These are phyloP conservation scores for Mangifera indica DNA, from an alignment of 345 rosid species.

Conservation along the genomic window DNA sequence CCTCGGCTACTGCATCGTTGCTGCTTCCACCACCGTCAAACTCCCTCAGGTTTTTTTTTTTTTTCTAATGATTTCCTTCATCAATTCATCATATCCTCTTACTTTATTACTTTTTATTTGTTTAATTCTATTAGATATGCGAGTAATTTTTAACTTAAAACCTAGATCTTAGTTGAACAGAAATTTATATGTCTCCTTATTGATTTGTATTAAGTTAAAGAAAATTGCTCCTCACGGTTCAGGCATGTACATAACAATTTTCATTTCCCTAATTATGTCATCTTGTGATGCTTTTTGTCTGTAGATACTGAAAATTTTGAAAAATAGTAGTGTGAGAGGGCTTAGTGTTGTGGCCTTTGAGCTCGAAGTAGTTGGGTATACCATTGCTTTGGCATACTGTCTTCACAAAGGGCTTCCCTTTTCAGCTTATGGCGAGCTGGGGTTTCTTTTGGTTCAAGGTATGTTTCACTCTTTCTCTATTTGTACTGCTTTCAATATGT, in stretches of 20 bases:
- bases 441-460: constrained; percentile 88
- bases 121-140: background rate
- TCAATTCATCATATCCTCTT: too few species aligned
- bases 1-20: constrained; percentile 88
- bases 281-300: background rate
- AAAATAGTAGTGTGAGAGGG: constrained; percentile 75
- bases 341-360: constrained; percentile 78
- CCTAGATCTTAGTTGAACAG: background rate
- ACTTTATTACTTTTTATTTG: background rate
- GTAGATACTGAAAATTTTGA: constrained; percentile 83
- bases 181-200: background rate
- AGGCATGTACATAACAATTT: background rate
- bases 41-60: constrained; percentile 65
- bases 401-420: constrained; percentile 90
- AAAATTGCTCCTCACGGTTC: background rate
- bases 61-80: background rate
- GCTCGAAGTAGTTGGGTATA: constrained; percentile 88
- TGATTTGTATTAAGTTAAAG: too few species aligned
- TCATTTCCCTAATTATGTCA: background rate
- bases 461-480: background rate
- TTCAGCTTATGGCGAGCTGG: constrained; percentile 92
- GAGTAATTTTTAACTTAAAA: background rate
- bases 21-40: constrained; percentile 93
- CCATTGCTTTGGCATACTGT: constrained; percentile 88
- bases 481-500: background rate